These are phyloP conservation scores for Pachysolen tannophilus DNA, from an alignment of 805 yeast genomes.

Conservation along the genomic window DNA sequence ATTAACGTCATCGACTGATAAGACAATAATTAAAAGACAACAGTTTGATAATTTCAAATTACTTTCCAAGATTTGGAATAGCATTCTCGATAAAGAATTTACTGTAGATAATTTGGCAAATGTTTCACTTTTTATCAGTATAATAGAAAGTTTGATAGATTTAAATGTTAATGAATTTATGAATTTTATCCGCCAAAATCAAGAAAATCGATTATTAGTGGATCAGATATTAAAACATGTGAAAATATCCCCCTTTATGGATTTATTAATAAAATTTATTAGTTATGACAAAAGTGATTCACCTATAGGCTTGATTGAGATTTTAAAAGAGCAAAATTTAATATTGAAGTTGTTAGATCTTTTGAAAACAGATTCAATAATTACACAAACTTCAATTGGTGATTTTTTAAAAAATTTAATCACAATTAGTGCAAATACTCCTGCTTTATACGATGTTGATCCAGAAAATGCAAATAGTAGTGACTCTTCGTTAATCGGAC, in stretches of 20 bases:
- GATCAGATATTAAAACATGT: conserved; percentile 72
- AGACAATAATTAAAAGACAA: conserved; percentile 5
- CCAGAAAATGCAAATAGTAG: not conserved
- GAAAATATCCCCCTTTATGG: conserved; percentile 86
- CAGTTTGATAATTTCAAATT: conserved; percentile 5
- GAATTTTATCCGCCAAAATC: conserved; percentile 51
- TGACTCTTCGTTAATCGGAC: conserved; percentile 72
- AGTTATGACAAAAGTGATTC: conserved; percentile 87
- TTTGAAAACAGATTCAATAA: conserved; percentile 31
- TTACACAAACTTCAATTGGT: conserved; percentile 20
- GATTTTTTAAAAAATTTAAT: conserved; percentile 90
- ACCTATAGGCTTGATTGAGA: conserved; percentile 78
- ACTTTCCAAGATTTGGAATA: conserved; percentile 4
- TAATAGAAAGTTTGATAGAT: conserved; percentile 77
- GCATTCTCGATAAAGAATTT: conserved; percentile 1
- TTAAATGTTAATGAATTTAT: conserved; percentile 71
- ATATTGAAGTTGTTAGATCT: conserved; percentile 60
- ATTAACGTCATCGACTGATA: conserved; percentile 58
- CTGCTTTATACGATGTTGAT: conserved; percentile 22
- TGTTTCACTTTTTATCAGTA: conserved; percentile 51
- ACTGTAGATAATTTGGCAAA: conserved; percentile 2
- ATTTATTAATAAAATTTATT: conserved; percentile 74
- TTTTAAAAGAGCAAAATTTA: conserved; percentile 62
- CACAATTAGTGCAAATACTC: conserved; percentile 32
- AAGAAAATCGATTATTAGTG: conserved; percentile 37